Conservation (phyloP, 495 filamentous ascomycete species). For the Tricharina praecox region DNA sequence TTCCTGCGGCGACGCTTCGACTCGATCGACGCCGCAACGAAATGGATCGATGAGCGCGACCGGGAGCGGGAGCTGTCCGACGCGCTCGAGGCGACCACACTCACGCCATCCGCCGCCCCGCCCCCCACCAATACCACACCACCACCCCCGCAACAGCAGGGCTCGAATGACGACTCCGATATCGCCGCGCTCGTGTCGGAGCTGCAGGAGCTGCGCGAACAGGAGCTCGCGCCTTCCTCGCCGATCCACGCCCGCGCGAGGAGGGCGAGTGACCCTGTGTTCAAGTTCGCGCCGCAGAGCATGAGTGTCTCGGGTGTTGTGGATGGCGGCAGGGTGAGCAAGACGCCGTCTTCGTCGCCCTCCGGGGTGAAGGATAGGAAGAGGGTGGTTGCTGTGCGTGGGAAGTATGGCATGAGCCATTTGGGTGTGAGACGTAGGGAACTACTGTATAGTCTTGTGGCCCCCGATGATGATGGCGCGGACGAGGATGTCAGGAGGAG, state of each 20-base stretch:
- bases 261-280: constrained; percentile 17
- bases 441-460: constrained; percentile 3
- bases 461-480: background rate
- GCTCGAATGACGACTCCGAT: background rate
- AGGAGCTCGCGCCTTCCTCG: constrained; percentile 2
- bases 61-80: constrained; percentile 1
- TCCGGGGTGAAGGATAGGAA: background rate
- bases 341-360: no score
- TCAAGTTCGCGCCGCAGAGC: constrained; percentile 5
- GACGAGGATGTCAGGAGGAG: constrained; percentile 4
- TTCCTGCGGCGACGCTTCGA: constrained; percentile 22
- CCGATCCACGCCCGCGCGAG: background rate
- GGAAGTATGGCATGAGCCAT: constrained; percentile 5
- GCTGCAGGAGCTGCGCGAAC: constrained; percentile 4
- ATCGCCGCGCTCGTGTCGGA: background rate
- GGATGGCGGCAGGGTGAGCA: background rate
- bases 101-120: constrained; percentile 1
- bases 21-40: constrained; percentile 17
- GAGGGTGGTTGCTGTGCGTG: background rate
- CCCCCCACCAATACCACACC: background rate
- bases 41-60: constrained; percentile 21
- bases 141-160: background rate
- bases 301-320: background rate
- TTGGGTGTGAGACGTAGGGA: constrained; percentile 3
- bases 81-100: constrained; percentile 1